Base-by-base conservation (phyloP, 2,329 filamentous ascomycete genomes). In the Botrytis fragariae region DNA sequence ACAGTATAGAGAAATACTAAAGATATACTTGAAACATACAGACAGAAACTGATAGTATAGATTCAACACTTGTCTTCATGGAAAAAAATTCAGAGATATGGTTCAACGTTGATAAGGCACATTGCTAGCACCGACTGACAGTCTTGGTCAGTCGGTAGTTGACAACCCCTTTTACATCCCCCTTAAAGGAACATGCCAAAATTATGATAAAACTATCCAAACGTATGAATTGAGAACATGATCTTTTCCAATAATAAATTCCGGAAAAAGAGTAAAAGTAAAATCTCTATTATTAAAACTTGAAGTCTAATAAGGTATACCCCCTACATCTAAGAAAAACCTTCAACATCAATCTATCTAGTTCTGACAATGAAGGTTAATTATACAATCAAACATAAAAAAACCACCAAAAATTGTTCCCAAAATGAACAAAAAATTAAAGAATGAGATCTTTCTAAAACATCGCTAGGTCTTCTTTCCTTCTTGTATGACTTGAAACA, bases 201-300 rank as follows among this genome's bases (percentile, higher is more conserved):
- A 39, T 39, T 14, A 14, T 39, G 39, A 39, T 39, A 14, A 39
- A 44, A 44, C 42, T 44, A 18, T 44, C 0, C 16, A 44, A 14
- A 44, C 16, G 25, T 54, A 16, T 54, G 48, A 51, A 6, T 14
- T 6, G 10, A 51, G 25, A 51, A 51, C 14, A 54, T 54, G 51
- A 54, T 51, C 5, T 54, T 8, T 3, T 7, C 5, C n/a, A n/a
- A n/a, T n/a, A n/a, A n/a, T n/a, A n/a, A n/a, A n/a, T n/a, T n/a
- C n/a, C n/a, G n/a, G n/a, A n/a, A n/a, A n/a, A n/a, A n/a, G n/a
- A n/a, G n/a, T n/a, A 51, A n/a, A 25, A 54, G 12, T 54, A 1
- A 54, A n/a, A 54, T 0, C 7, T 5, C 0, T 51, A 12, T 16
- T 0, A 29, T 29, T 0, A 29, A 3, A 18, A 6, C 18, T 29